These are phyloP conservation scores for Monosporascus ibericus DNA, from an alignment of 2,329 filamentous ascomycete species.

Conservation along the genomic window DNA sequence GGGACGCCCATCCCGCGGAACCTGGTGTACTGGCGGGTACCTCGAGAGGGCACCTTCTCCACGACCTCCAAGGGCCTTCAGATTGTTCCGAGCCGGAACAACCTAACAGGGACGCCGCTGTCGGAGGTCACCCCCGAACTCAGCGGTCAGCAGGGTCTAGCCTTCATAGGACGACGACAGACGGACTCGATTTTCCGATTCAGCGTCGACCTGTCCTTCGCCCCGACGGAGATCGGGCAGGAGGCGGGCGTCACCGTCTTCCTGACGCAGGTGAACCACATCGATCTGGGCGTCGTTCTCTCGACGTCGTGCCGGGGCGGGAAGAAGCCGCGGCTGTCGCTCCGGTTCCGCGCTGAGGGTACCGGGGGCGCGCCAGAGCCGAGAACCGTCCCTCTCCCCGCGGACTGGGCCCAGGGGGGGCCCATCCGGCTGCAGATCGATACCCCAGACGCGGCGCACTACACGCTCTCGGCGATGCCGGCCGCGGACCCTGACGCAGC, in stretches of 20 bases:
- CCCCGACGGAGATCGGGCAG: conserved; percentile 15
- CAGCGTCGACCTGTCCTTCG: conserved; percentile 24
- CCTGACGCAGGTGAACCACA: conserved; percentile 26
- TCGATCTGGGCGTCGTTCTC: conserved; percentile 26
- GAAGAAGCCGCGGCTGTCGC: conserved; percentile 13
- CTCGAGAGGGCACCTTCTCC: conserved; percentile 18
- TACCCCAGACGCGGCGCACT: conserved; percentile 23
- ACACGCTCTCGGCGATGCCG: conserved; percentile 21
- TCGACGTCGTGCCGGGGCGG: neutral
- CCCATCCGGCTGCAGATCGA: conserved; percentile 25
- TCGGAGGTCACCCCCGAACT: conserved; percentile 12
- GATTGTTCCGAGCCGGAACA: conserved; percentile 21
- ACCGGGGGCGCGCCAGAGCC: conserved; percentile 12
- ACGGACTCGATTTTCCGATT: conserved; percentile 27
- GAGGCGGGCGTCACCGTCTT: conserved; percentile 29
- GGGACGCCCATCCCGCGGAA: conserved; percentile 20
- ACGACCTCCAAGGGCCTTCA: conserved; percentile 14
- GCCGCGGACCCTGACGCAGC: conserved; percentile 8
- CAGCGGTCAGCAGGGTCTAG: conserved; percentile 17
- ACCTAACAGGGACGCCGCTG: conserved; percentile 18
- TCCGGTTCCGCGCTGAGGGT: conserved; percentile 23
- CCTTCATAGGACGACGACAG: conserved; percentile 26
- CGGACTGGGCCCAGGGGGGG: conserved; percentile 11
- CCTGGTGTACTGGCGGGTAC: conserved; percentile 27
- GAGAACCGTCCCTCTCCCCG: conserved; percentile 15